Percentiles rank a stretch among this genome's conserved stretches.
Evolutionary conservation across 1,284 basidiomycete genomes (phyloP).

Genomic region (Coniferiporia sulphurascens): DNA sequence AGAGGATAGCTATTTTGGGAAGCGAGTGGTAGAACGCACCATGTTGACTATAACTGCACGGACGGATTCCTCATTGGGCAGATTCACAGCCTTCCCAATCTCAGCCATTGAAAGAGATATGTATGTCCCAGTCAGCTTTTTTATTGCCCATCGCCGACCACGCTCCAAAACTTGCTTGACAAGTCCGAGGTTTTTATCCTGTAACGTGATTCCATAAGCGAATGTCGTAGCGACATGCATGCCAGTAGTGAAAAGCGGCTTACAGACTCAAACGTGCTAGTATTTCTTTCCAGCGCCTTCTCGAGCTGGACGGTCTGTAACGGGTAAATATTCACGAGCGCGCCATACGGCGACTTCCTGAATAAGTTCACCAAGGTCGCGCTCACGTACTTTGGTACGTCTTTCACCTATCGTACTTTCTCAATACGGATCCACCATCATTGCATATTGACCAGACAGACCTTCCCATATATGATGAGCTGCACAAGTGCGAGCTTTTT

Average conservation of each 20-base stretch:
- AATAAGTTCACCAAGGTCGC: conserved; percentile 49
- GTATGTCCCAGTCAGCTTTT: conserved; percentile 74
- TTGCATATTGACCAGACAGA: conserved; percentile 24
- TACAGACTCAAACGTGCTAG: conserved; percentile 46
- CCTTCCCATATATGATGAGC: conserved; percentile 68
- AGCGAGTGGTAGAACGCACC: conserved; percentile 39
- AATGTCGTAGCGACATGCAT: conserved; percentile 3
- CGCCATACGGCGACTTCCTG: conserved; percentile 57
- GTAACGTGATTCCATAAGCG: not conserved
- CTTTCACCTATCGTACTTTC: conserved; percentile 36
- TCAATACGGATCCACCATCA: not conserved
- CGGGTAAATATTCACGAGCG: conserved; percentile 61
- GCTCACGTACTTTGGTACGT: conserved; percentile 67
- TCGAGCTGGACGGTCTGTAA: conserved; percentile 40
- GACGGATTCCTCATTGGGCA: conserved; percentile 50
- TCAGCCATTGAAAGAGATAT: conserved; percentile 67
- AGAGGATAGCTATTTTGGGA: not conserved
- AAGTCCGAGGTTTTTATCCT: conserved; percentile 74
- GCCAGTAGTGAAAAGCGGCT: conserved; percentile 22
- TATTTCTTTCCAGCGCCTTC: conserved; percentile 48
- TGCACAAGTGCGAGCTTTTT: conserved; percentile 79
- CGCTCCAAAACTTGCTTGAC: conserved; percentile 58
- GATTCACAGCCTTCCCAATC: conserved; percentile 58
- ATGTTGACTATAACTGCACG: conserved; percentile 61
- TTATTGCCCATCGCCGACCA: conserved; percentile 69